Percentiles rank a stretch among this genome's conserved stretches.
phyloP scores from a whole-genome alignment of 768 basidiomycete species.

The Tricholoma terreum region DNA sequence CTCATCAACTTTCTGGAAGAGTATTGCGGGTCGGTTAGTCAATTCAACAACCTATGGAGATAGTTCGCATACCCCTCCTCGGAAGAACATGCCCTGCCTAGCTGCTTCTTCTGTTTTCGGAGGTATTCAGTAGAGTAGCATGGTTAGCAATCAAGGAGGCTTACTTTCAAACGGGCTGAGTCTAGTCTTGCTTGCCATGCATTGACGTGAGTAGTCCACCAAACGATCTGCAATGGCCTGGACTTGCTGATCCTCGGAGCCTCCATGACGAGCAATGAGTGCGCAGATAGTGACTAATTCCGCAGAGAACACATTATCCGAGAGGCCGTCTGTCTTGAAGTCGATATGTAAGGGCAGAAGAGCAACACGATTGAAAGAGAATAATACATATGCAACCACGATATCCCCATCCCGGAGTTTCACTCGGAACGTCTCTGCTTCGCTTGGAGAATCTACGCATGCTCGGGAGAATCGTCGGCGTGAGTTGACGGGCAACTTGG shows the following conservation, averaged over 20 bases:
- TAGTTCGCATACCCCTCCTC: slow-evolving; percentile 63
- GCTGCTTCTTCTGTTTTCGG: slow-evolving; percentile 53
- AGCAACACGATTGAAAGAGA: slow-evolving; percentile 11
- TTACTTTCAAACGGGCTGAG: slow-evolving; percentile 74
- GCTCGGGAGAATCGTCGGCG: slow-evolving; percentile 44
- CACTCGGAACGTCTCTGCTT: slow-evolving; percentile 42
- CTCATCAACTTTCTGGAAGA: slow-evolving; percentile 77
- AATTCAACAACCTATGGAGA: slow-evolving; percentile 6
- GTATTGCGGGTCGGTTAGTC: slow-evolving; percentile 4
- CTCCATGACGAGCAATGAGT: slow-evolving; percentile 54
- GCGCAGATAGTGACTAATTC: slow-evolving; percentile 73
- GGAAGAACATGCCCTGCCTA: slow-evolving; percentile 59
- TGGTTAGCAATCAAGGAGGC: slow-evolving; percentile 20
- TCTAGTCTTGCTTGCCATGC: slow-evolving; percentile 64
- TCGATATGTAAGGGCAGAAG: slow-evolving; percentile 13
- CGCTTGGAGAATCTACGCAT: slow-evolving; percentile 50
- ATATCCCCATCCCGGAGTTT: slow-evolving; percentile 52
- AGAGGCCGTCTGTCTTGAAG: slow-evolving; percentile 50
- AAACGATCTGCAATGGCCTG: slow-evolving; percentile 72
- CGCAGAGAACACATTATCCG: slow-evolving; percentile 62
- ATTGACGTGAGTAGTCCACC: slow-evolving; percentile 63
- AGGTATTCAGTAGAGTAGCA: slow-evolving; percentile 2
- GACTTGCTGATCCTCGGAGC: slow-evolving; percentile 57
- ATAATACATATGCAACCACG: slow-evolving; percentile 44
- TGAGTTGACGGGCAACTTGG: slow-evolving; percentile 47